phyloP scores from a whole-genome alignment of 768 basidiomycete genomes.

The Strobilomyces confusus region DNA sequence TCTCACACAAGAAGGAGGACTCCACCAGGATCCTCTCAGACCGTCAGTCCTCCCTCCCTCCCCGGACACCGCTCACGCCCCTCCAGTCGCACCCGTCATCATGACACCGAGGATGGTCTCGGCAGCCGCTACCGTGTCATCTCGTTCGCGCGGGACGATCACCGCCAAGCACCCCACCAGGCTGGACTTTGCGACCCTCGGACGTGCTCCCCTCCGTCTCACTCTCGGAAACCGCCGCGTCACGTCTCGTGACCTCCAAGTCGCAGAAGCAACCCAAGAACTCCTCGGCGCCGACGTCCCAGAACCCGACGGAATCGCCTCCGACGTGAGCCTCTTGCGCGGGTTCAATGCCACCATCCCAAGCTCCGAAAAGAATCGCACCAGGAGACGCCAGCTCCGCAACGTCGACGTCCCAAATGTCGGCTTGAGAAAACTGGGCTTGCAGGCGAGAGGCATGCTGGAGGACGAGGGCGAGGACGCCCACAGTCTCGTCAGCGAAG shows the following conservation, averaged over 20 bases:
- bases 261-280: conserved; percentile 78
- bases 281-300: conserved; percentile 69
- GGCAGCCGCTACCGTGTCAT: conserved; percentile 64
- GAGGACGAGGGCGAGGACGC: conserved; percentile 49
- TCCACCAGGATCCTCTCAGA: conserved; percentile 73
- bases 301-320: conserved; percentile 65
- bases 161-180: conserved; percentile 33
- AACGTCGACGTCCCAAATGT: conserved; percentile 72
- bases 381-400: conserved; percentile 73
- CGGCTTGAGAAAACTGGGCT: conserved; percentile 76
- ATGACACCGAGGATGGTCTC: conserved; percentile 86
- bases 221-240: conserved; percentile 61
- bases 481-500: conserved; percentile 68
- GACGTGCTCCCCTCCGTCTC: conserved; percentile 71
- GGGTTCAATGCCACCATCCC: conserved; percentile 97
- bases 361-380: conserved; percentile 74
- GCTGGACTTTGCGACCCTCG: conserved; percentile 74
- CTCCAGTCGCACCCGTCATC: conserved; percentile 76
- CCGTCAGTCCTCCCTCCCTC: conserved; percentile 42
- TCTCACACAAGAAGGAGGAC: conserved; percentile 53
- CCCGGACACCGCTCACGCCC: background rate
- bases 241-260: conserved; percentile 80
- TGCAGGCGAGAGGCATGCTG: conserved; percentile 70
- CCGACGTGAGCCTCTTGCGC: conserved; percentile 74
- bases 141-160: conserved; percentile 37